phyloP scores from a whole-genome alignment of 257 asterid genomes.

The Nicotiana tabacum region DNA sequence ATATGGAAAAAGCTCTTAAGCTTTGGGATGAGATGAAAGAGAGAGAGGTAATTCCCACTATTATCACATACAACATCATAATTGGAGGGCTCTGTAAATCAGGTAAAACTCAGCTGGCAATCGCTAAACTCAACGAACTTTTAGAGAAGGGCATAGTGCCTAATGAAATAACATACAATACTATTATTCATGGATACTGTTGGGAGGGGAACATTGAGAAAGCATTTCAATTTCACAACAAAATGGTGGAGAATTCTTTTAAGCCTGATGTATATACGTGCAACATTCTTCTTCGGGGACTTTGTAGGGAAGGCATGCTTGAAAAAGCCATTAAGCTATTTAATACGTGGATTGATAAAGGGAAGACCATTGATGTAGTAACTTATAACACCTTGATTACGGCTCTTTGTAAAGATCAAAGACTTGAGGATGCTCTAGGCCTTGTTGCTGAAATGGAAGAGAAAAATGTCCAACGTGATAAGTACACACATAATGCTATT shows the following conservation, averaged over 20 bases:
- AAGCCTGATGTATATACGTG: constrained; percentile 62
- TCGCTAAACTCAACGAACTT: constrained; percentile 54
- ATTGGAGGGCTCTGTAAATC: constrained; percentile 73
- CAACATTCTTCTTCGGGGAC: constrained; percentile 80
- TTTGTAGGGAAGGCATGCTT: constrained; percentile 69
- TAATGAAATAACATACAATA: constrained; percentile 69
- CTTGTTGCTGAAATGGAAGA: constrained; percentile 69
- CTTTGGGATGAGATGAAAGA: constrained; percentile 82
- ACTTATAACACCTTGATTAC: constrained; percentile 72
- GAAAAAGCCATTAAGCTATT: constrained; percentile 73
- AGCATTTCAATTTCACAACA: constrained; percentile 67
- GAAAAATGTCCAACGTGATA: constrained; percentile 67
- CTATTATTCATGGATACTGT: constrained; percentile 77
- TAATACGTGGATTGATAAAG: constrained; percentile 52
- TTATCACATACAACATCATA: constrained; percentile 63
- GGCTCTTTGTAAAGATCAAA: constrained; percentile 66
- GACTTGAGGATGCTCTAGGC: constrained; percentile 52
- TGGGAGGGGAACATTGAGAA: constrained; percentile 67
- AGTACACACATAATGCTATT: constrained; percentile 51
- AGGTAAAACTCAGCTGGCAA: constrained; percentile 56
- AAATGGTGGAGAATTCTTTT: constrained; percentile 34
- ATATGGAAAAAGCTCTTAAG: constrained; percentile 46
- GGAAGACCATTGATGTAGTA: constrained; percentile 56
- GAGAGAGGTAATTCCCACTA: constrained; percentile 48
- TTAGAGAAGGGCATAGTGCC: constrained; percentile 70